phyloP scores from a whole-genome alignment of 192 early-diverging fungal genomes.

The Backusella tarrabulga region DNA sequence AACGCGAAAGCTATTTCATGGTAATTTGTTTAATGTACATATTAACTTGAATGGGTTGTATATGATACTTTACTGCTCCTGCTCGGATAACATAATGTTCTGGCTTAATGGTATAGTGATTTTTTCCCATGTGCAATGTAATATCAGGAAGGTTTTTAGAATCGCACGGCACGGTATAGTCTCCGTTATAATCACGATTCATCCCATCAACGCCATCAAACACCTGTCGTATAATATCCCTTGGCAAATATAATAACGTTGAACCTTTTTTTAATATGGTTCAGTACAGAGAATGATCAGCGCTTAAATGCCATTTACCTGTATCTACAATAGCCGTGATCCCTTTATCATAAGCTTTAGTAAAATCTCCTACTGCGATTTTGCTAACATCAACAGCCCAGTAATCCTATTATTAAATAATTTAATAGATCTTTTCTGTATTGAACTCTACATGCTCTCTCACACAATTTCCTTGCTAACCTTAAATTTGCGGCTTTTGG shows the following conservation, averaged over 20 bases:
- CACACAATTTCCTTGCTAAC: not conserved
- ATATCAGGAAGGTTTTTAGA: constrained; percentile 8
- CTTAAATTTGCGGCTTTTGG: not conserved
- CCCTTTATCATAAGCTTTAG: not conserved
- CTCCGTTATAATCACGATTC: constrained; percentile 3
- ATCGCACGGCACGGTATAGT: constrained; percentile 26
- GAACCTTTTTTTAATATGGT: constrained; percentile 3
- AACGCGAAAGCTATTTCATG: constrained; percentile 11
- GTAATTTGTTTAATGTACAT: not conserved
- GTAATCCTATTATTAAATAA: constrained; percentile 27
- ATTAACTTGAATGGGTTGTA: not conserved
- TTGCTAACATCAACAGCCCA: constrained; percentile 31
- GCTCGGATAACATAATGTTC: constrained; percentile 24
- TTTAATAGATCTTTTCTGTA: not conserved
- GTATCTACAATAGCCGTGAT: constrained; percentile 22
- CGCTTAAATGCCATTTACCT: not conserved
- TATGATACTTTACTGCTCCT: not conserved
- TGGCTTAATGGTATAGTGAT: constrained; percentile 12
- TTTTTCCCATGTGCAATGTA: constrained; percentile 7
- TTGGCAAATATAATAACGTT: constrained; percentile 26
- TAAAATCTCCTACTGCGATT: constrained; percentile 13
- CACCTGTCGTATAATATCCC: not conserved
- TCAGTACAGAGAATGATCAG: not conserved
- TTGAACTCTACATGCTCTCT: not conserved
- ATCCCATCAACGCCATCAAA: constrained; percentile 6